Evolutionary conservation across 1,284 basidiomycete species (phyloP).

Genomic region (Cutaneotrichosporon spelunceum): DNA sequence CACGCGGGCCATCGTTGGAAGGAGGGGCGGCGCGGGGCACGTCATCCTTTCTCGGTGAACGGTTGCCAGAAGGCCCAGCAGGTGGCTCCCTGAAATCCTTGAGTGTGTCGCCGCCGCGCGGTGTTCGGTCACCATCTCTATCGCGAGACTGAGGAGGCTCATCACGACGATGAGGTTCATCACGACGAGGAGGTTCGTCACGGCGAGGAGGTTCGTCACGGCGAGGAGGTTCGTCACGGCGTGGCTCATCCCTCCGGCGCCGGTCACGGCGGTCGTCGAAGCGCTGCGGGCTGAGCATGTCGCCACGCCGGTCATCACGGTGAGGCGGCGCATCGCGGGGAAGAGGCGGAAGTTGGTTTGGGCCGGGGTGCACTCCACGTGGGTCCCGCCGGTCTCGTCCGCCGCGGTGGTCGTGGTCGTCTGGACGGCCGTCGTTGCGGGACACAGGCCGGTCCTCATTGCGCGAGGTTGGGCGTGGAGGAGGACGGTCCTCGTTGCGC

Average conservation of each 20-base stretch:
- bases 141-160: background rate
- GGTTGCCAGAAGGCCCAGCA: background rate
- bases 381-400: background rate
- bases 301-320: background rate
- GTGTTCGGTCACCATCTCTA: background rate
- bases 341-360: background rate
- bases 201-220: background rate
- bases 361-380: background rate
- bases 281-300: background rate
- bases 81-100: background rate
- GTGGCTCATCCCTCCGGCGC: slow-evolving; percentile 3
- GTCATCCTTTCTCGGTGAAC: background rate
- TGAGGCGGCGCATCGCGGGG: background rate
- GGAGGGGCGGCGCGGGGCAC: background rate
- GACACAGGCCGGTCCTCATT: background rate
- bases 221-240: background rate
- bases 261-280: slow-evolving; percentile 4
- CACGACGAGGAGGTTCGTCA: background rate
- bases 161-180: background rate
- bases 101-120: background rate
- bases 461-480: background rate
- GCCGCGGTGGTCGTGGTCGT: slow-evolving; percentile 1
- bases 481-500: background rate
- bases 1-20: background rate
- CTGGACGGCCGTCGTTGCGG: background rate